Conservation (phyloP, 148 eudicot genomes). For the Chenopodium formosanum region DNA sequence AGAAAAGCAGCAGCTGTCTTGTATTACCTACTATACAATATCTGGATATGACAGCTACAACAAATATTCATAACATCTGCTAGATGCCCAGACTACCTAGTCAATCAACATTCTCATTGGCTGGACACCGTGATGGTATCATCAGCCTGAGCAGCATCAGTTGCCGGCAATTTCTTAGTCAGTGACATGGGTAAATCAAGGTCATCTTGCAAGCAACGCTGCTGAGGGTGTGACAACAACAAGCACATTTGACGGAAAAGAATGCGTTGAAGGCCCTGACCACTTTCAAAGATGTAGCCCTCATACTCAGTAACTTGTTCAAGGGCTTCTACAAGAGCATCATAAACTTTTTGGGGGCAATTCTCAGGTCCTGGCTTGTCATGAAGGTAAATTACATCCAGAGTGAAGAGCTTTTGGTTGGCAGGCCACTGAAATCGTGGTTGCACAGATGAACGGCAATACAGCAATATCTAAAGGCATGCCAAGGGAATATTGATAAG, state of each 20-base stretch:
- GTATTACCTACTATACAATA: not conserved
- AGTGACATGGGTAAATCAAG: constrained; percentile 65
- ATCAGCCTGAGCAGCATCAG: constrained; percentile 45
- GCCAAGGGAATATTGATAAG: not conserved
- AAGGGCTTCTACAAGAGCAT: constrained; percentile 79
- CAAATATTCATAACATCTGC: not conserved
- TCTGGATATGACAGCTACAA: not conserved
- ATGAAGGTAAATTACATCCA: constrained; percentile 89
- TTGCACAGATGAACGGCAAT: constrained; percentile 77
- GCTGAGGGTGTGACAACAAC: constrained; percentile 85
- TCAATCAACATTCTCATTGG: constrained; percentile 33
- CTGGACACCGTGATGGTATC: constrained; percentile 48
- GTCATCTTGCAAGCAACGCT: constrained; percentile 84
- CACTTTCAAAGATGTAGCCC: constrained; percentile 90
- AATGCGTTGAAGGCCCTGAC: constrained; percentile 73
- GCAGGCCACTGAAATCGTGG: constrained; percentile 71
- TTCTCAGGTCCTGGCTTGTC: constrained; percentile 92
- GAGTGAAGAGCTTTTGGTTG: constrained; percentile 66
- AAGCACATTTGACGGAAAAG: constrained; percentile 74
- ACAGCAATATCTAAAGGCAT: constrained; percentile 61
- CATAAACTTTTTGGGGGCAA: constrained; percentile 93
- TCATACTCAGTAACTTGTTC: constrained; percentile 76
- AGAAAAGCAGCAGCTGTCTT: not conserved
- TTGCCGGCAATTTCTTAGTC: constrained; percentile 50
- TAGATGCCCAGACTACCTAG: not conserved